Percentiles rank a stretch among this genome's conserved stretches.
Evolutionary conservation across 257 asterid species (phyloP).

Genomic region (Petunia axillaris): DNA sequence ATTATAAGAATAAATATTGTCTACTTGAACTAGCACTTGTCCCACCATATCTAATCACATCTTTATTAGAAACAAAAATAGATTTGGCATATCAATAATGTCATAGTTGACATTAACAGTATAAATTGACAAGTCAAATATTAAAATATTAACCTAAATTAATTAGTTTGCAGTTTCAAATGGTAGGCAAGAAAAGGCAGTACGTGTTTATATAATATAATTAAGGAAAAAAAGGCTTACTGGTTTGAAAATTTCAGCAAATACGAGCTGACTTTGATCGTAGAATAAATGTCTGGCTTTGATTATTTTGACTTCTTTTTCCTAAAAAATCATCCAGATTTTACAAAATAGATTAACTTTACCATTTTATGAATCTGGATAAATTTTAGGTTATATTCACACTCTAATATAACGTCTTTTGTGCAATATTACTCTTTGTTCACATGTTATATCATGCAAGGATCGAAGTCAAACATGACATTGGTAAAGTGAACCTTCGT

Average conservation of each 20-base stretch:
- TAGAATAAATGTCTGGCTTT: constrained; percentile 2
- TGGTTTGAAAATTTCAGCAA: neutral
- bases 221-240: neutral
- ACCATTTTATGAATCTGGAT: too few relatives aligned
- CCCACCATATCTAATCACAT: constrained; percentile 7
- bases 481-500: too few relatives aligned
- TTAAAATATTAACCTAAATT: neutral
- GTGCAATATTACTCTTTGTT: too few relatives aligned
- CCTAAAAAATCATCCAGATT: neutral
- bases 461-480: too few relatives aligned
- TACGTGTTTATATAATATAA: too few relatives aligned
- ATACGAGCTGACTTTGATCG: neutral
- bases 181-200: neutral
- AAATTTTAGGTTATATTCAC: too few relatives aligned
- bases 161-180: neutral
- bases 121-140: neutral
- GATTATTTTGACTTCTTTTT: constrained; percentile 5
- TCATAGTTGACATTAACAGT: constrained; percentile 12
- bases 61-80: neutral
- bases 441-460: too few relatives aligned
- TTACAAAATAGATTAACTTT: neutral
- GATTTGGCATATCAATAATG: neutral
- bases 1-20: neutral
- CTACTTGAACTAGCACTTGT: neutral
- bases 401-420: too few relatives aligned